Conservation (phyloP, 176 grass and related monocot genomes). For the Oryza longistaminata region DNA sequence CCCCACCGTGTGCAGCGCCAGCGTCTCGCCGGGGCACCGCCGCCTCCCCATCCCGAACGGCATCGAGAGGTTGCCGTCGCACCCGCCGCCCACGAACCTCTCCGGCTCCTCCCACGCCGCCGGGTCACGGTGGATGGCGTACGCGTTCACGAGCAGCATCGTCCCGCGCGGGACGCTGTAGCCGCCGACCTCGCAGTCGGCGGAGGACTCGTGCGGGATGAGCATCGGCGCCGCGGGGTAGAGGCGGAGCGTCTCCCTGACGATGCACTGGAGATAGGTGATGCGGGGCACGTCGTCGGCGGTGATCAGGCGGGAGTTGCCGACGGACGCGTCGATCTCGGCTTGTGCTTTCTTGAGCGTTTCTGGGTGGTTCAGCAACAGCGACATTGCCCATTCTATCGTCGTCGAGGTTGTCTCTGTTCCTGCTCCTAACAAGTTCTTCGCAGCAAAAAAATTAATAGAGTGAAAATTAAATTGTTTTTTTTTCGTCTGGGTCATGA, state of each 20-base stretch:
- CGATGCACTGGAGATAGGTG: slow-evolving; percentile 43
- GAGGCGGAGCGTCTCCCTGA: slow-evolving; percentile 59
- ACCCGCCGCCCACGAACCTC: slow-evolving; percentile 28
- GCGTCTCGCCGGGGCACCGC: slow-evolving; percentile 45
- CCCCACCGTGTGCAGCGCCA: slow-evolving; percentile 7
- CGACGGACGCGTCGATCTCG: slow-evolving; percentile 33
- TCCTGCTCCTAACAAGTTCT: slow-evolving; percentile 41
- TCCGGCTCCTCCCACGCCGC: neutral
- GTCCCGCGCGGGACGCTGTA: slow-evolving; percentile 25
- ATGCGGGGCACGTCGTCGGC: slow-evolving; percentile 43
- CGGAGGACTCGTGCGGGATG: slow-evolving; percentile 38
- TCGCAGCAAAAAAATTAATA: neutral
- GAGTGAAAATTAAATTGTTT: neutral
- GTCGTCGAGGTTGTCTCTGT: slow-evolving; percentile 49
- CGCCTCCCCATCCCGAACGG: slow-evolving; percentile 64
- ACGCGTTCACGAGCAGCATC: slow-evolving; percentile 52
- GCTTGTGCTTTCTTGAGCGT: slow-evolving; percentile 22
- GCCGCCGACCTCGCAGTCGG: slow-evolving; percentile 24
- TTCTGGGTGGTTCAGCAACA: slow-evolving; percentile 58
- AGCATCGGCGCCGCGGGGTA: slow-evolving; percentile 30
- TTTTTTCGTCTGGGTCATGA: no score
- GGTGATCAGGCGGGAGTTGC: slow-evolving; percentile 11
- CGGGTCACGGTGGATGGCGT: slow-evolving; percentile 49
- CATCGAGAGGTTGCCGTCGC: neutral
- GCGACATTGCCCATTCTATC: slow-evolving; percentile 57